Conservation (phyloP, 2,329 filamentous ascomycete species). For the Penicillium sp. region DNA sequence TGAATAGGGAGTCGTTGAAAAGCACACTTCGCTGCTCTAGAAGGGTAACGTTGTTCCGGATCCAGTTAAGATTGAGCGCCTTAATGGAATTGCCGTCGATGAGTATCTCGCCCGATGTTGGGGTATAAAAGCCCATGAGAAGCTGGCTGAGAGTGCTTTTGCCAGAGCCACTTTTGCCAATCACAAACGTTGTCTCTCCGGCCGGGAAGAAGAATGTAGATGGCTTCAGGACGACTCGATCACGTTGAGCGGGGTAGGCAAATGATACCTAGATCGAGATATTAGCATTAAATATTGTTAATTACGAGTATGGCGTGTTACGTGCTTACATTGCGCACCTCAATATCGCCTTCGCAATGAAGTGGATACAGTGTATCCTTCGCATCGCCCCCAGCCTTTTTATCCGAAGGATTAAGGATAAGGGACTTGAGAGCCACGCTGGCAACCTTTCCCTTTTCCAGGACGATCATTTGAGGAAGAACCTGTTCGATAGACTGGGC, state of each 20-base stretch:
- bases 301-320: not conserved
- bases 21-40: constrained; percentile 79
- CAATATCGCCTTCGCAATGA: constrained; percentile 64
- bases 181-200: constrained; percentile 72
- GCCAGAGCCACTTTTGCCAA: constrained; percentile 84
- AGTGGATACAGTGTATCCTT: constrained; percentile 30
- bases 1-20: constrained; percentile 75
- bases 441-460: constrained; percentile 77
- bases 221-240: constrained; percentile 58
- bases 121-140: constrained; percentile 72
- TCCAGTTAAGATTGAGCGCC: constrained; percentile 66
- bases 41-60: constrained; percentile 73
- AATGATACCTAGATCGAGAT: constrained; percentile 66
- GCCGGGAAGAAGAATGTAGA: constrained; percentile 69
- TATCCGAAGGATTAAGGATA: constrained; percentile 28
- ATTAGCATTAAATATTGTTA: not conserved
- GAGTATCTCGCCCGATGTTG: constrained; percentile 62
- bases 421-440: constrained; percentile 60
- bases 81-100: constrained; percentile 66
- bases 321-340: constrained; percentile 61
- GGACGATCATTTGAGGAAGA: constrained; percentile 70
- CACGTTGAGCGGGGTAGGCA: constrained; percentile 70
- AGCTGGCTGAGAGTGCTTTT: constrained; percentile 87
- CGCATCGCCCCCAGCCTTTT: constrained; percentile 26
- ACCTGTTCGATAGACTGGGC: constrained; percentile 72